Evolutionary conservation across 805 yeast genomes (phyloP).

Genomic region (Priceomyces medius): DNA sequence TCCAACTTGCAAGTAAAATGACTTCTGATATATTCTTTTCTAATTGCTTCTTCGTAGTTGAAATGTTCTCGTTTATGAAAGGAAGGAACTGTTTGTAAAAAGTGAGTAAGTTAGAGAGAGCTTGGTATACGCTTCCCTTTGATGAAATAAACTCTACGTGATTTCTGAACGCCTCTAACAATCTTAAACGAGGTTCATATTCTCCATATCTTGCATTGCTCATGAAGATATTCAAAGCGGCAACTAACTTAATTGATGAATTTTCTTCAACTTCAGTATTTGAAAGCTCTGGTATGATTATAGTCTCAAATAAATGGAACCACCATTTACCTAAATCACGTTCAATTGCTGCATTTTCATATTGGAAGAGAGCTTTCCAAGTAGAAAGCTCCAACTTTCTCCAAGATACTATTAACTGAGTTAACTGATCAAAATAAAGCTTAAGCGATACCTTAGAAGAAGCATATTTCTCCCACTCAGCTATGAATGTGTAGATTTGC

Average conservation of each 20-base stretch:
- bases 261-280: constrained; percentile 24
- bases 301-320: constrained; percentile 83
- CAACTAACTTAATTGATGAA: constrained; percentile 16
- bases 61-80: constrained; percentile 46
- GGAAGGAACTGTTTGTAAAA: constrained; percentile 69
- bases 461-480: constrained; percentile 95
- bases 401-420: constrained; percentile 82
- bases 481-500: constrained; percentile 74
- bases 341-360: constrained; percentile 54
- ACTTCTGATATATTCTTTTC: constrained; percentile 83
- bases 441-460: constrained; percentile 69
- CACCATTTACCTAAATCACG: constrained; percentile 76
- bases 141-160: constrained; percentile 44
- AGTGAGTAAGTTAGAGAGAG: constrained; percentile 55
- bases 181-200: constrained; percentile 52
- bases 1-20: constrained; percentile 92
- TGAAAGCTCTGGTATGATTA: constrained; percentile 53
- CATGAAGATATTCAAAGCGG: constrained; percentile 72
- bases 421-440: constrained; percentile 53
- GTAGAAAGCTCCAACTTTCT: constrained; percentile 81
- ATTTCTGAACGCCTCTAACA: constrained; percentile 62
- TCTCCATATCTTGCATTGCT: constrained; percentile 80
- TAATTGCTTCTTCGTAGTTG: constrained; percentile 48
- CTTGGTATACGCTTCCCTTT: constrained; percentile 24
- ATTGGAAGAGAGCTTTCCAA: constrained; percentile 74